These are phyloP conservation scores for Blastobotrys chiropterorum DNA, from an alignment of 805 yeast species.

Conservation along the genomic window DNA sequence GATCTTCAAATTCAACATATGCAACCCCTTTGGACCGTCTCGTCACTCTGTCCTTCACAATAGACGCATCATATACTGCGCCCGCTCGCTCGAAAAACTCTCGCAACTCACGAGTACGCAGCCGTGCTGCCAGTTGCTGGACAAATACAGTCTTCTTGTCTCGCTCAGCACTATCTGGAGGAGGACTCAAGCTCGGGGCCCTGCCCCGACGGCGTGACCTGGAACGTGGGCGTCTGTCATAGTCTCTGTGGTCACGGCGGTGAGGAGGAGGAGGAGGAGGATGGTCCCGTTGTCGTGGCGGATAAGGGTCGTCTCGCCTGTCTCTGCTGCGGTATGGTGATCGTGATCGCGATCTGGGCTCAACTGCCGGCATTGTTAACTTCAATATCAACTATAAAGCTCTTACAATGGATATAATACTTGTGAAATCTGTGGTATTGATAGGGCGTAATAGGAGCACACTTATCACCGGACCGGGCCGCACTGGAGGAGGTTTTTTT, in stretches of 20 bases:
- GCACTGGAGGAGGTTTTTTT: neutral
- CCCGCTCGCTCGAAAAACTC: conserved; percentile 31
- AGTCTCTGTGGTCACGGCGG: neutral
- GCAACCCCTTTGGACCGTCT: conserved; percentile 32
- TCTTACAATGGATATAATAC: neutral
- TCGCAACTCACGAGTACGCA: conserved; percentile 27
- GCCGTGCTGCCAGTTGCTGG: conserved; percentile 30
- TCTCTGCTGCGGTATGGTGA: neutral
- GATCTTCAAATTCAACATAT: conserved; percentile 29
- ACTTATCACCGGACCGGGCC: neutral
- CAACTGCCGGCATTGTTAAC: neutral
- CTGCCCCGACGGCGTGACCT: neutral
- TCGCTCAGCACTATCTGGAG: conserved; percentile 17
- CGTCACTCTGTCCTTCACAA: conserved; percentile 29
- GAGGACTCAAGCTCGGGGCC: neutral
- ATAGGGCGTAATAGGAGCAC: neutral
- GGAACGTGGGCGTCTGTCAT: neutral
- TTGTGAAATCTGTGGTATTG: neutral
- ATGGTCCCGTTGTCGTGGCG: neutral
- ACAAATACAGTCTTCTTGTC: conserved; percentile 33
- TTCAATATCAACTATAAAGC: neutral
- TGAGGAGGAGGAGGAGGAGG: neutral
- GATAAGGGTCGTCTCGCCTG: neutral
- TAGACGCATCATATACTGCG: conserved; percentile 30
- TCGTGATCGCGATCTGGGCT: neutral